Percentiles rank a stretch among this genome's conserved stretches.
Conservation (phyloP, 1,139 yeast species). For the Sporopachydermia cereana region DNA sequence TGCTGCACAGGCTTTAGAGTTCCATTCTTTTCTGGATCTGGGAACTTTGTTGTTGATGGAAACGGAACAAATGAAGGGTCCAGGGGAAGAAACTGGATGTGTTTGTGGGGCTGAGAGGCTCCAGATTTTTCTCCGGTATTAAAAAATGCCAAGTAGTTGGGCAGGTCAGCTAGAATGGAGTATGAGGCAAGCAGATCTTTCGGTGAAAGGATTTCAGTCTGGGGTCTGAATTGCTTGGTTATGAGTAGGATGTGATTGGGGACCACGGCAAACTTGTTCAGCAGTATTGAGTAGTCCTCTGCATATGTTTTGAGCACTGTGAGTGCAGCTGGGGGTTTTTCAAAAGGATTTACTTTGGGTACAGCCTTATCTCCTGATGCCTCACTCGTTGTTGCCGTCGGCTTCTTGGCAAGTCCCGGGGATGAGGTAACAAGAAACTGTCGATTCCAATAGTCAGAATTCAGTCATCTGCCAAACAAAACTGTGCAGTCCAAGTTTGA, state of each 20-base stretch:
- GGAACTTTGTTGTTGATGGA: conserved; percentile 34
- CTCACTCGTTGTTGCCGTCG: conserved; percentile 29
- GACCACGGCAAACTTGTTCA: conserved; percentile 79
- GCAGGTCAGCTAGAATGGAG: conserved; percentile 34
- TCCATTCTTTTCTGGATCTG: conserved; percentile 23
- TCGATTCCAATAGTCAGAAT: conserved; percentile 13
- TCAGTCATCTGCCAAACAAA: too few relatives aligned
- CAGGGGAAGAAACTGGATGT: conserved; percentile 69
- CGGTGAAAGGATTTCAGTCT: conserved; percentile 59
- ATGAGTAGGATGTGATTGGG: conserved; percentile 69
- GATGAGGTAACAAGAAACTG: conserved; percentile 30
- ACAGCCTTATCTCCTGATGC: conserved; percentile 21
- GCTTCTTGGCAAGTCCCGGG: conserved; percentile 46
- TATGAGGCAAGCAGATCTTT: conserved; percentile 51
- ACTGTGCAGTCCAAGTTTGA: too few relatives aligned
- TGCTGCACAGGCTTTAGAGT: conserved; percentile 47
- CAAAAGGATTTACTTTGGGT: conserved; percentile 69
- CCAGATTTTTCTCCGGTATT: conserved; percentile 85
- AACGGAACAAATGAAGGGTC: conserved; percentile 50
- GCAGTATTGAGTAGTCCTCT: conserved; percentile 48
- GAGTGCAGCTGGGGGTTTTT: conserved; percentile 65
- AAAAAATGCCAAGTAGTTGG: conserved; percentile 58
- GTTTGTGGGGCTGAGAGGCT: conserved; percentile 89
- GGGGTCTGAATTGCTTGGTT: conserved; percentile 62
- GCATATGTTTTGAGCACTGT: conserved; percentile 47